phyloP scores from a whole-genome alignment of 176 grass and related monocot genomes.

The Pharus latifolius region DNA sequence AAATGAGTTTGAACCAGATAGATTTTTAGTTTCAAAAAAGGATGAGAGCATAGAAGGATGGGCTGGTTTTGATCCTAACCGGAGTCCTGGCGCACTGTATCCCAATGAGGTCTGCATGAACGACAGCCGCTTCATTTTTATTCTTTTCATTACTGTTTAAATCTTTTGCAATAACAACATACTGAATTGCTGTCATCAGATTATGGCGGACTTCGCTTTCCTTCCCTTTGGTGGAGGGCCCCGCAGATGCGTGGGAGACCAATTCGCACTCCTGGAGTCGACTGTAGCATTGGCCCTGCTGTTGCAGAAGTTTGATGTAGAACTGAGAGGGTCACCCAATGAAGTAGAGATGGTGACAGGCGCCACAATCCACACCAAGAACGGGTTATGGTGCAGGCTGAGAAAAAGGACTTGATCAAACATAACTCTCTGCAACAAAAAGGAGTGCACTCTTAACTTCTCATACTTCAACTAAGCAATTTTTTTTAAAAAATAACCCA shows the following conservation, averaged over 20 bases:
- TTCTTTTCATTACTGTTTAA: background rate
- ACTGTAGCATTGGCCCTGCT: conserved; percentile 61
- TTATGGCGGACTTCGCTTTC: conserved; percentile 89
- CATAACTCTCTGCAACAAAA: conserved; percentile 12
- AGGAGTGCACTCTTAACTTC: conserved; percentile 22
- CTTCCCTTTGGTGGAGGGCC: conserved; percentile 86
- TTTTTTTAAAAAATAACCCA: no score
- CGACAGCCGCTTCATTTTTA: background rate
- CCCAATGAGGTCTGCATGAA: conserved; percentile 64
- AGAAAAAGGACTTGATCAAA: conserved; percentile 40
- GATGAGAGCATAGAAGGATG: conserved; percentile 72
- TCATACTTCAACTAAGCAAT: background rate
- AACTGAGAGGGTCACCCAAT: conserved; percentile 59
- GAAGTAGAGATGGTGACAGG: conserved; percentile 85
- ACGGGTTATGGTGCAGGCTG: conserved; percentile 78
- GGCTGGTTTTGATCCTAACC: conserved; percentile 77
- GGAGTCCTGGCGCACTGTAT: conserved; percentile 80
- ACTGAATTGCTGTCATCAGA: conserved; percentile 32
- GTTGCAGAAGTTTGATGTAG: conserved; percentile 67
- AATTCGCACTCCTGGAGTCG: conserved; percentile 80
- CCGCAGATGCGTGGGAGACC: conserved; percentile 82
- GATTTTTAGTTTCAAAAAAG: conserved; percentile 64
- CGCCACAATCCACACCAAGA: conserved; percentile 78
- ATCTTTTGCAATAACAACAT: background rate
- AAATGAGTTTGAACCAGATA: conserved; percentile 84